Percentiles rank a stretch among this genome's conserved stretches.
Conservation (phyloP, 2,329 filamentous ascomycete genomes). For the Colletotrichum shisoi region DNA sequence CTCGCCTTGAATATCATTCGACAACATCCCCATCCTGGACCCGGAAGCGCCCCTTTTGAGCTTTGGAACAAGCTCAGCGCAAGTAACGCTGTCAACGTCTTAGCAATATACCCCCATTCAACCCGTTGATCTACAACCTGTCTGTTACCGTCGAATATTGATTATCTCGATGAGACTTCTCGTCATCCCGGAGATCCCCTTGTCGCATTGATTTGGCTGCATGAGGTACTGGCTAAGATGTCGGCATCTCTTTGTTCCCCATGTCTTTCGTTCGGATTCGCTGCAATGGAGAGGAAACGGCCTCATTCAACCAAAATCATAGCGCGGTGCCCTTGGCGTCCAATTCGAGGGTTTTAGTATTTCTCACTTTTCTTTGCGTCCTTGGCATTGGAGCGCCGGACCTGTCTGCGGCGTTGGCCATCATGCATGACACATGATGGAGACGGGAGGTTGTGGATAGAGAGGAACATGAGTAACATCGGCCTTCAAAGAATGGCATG, state of each 20-base stretch:
- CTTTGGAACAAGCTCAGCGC: neutral
- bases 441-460: constrained; percentile 7
- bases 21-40: neutral
- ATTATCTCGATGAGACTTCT: neutral
- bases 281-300: neutral
- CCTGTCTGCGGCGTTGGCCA: constrained; percentile 15
- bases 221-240: neutral
- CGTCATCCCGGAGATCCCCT: neutral
- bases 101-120: constrained; percentile 1
- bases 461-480: neutral
- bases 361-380: neutral
- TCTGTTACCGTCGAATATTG: neutral
- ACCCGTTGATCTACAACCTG: neutral
- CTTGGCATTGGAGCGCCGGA: neutral
- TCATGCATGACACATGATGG: constrained; percentile 17
- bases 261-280: neutral
- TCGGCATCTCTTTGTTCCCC: neutral
- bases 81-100: neutral
- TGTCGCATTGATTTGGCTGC: neutral
- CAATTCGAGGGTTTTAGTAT: neutral
- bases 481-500: constrained; percentile 9
- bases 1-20: neutral
- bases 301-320: neutral
- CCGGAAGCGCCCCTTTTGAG: neutral
- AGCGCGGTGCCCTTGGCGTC: neutral